Conservation (phyloP, 768 basidiomycete genomes). For the Hydnomerulius pinastri region DNA sequence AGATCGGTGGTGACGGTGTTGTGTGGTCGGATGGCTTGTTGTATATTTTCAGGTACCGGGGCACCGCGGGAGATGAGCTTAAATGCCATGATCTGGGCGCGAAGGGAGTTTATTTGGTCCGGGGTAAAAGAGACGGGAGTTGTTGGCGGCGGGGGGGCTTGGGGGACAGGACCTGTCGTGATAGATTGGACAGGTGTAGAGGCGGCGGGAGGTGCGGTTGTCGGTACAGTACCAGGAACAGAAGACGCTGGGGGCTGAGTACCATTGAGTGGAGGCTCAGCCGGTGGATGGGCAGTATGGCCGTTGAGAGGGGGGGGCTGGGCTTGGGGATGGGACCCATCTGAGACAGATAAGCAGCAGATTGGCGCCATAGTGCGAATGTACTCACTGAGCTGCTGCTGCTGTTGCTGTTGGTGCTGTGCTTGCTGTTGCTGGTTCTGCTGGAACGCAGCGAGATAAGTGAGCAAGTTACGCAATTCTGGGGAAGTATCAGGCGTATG, state of each 20-base stretch:
- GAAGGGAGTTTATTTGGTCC: conserved; percentile 75
- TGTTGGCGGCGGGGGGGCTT: conserved; percentile 55
- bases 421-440: conserved; percentile 26
- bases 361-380: background rate
- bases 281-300: conserved; percentile 37
- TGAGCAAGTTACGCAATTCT: conserved; percentile 45
- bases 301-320: conserved; percentile 47
- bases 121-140: conserved; percentile 79
- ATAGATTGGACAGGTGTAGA: conserved; percentile 37
- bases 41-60: conserved; percentile 68
- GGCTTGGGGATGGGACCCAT: conserved; percentile 23
- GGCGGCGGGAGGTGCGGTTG: conserved; percentile 32
- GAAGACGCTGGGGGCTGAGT: background rate
- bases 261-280: conserved; percentile 28
- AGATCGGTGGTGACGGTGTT: conserved; percentile 62
- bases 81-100: conserved; percentile 82
- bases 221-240: conserved; percentile 28
- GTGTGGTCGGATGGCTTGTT: conserved; percentile 67
- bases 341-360: conserved; percentile 30
- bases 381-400: conserved; percentile 35
- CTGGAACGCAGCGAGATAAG: conserved; percentile 37
- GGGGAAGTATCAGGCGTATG: conserved; percentile 44
- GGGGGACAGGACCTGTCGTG: conserved; percentile 51
- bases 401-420: conserved; percentile 30
- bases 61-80: conserved; percentile 66